A percentile compares a stretch with the other conserved stretches of the same genome.
phyloP scores from a whole-genome alignment of 768 basidiomycete genomes.

The Trametes cubensis region DNA sequence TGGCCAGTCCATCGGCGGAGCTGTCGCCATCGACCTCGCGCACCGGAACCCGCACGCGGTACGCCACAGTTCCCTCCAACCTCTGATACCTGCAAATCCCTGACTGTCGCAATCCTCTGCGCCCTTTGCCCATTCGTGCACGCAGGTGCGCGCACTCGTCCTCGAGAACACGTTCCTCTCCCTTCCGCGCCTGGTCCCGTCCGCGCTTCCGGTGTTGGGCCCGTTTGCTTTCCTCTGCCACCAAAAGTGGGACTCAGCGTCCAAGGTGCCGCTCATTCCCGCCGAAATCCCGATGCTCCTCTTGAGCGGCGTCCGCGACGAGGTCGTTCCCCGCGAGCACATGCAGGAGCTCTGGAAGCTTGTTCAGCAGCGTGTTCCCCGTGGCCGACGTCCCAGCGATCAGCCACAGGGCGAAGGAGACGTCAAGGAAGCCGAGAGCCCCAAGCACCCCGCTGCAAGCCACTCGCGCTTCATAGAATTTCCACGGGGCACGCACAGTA shows the following conservation, averaged over 20 bases:
- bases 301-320: constrained; percentile 73
- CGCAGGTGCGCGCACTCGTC: constrained; percentile 74
- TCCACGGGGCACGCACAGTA: constrained; percentile 34
- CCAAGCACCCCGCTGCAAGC: constrained; percentile 6
- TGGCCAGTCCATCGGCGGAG: constrained; percentile 90
- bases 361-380: constrained; percentile 36
- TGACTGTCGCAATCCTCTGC: neutral
- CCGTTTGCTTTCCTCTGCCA: constrained; percentile 81
- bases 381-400: constrained; percentile 11
- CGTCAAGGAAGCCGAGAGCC: constrained; percentile 20
- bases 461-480: constrained; percentile 32
- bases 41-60: constrained; percentile 75
- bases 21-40: constrained; percentile 87
- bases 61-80: constrained; percentile 19
- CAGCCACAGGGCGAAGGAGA: constrained; percentile 12
- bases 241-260: constrained; percentile 84
- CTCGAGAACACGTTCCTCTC: constrained; percentile 95
- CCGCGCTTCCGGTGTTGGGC: constrained; percentile 71
- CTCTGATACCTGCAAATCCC: neutral
- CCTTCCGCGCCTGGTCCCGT: constrained; percentile 79
- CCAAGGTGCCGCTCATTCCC: constrained; percentile 61
- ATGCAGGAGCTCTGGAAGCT: constrained; percentile 77
- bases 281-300: constrained; percentile 74
- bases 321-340: constrained; percentile 74
- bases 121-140: neutral